Evolutionary conservation across 2,329 filamentous ascomycete genomes (phyloP).

Genomic region (Cladosporium sphaerospermum): DNA sequence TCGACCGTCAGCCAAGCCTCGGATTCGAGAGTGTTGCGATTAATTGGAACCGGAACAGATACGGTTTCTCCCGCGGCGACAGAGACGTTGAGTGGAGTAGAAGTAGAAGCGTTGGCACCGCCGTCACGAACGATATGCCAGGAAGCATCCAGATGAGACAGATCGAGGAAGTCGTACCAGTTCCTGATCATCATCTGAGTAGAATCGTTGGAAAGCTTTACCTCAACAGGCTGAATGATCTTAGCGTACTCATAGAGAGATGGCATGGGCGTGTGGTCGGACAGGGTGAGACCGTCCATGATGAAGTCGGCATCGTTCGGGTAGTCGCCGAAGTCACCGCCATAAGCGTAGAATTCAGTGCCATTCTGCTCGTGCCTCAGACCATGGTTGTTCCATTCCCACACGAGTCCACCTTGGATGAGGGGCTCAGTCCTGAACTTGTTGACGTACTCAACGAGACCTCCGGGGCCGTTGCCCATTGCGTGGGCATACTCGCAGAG

Average conservation of each 20-base stretch:
- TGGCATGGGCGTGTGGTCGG: slow-evolving; percentile 34
- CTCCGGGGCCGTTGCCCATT: slow-evolving; percentile 68
- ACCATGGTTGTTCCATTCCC: slow-evolving; percentile 40
- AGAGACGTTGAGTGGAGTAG: slow-evolving; percentile 6
- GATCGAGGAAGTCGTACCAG: slow-evolving; percentile 28
- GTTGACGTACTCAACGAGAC: slow-evolving; percentile 47
- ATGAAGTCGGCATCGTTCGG: slow-evolving; percentile 36
- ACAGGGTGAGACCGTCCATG: slow-evolving; percentile 37
- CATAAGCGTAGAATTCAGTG: slow-evolving; percentile 35
- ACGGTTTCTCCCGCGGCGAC: slow-evolving; percentile 17
- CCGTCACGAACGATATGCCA: slow-evolving; percentile 10
- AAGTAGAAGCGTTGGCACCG: not conserved
- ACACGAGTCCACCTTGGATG: slow-evolving; percentile 54
- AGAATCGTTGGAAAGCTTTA: slow-evolving; percentile 16
- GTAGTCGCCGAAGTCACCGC: slow-evolving; percentile 35
- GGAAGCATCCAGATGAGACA: slow-evolving; percentile 13
- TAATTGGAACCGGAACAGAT: slow-evolving; percentile 15
- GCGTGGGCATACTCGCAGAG: slow-evolving; percentile 51
- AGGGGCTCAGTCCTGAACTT: slow-evolving; percentile 54
- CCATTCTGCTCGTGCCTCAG: slow-evolving; percentile 30
- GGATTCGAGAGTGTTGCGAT: not conserved
- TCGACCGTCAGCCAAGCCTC: slow-evolving; percentile 20
- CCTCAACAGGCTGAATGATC: slow-evolving; percentile 34
- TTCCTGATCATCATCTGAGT: slow-evolving; percentile 32
- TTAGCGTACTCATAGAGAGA: slow-evolving; percentile 37